Evolutionary conservation across 306 rosid species (phyloP), one percentile per base, ranked within the genome.

Genomic region (Quillaja saponaria): DNA sequence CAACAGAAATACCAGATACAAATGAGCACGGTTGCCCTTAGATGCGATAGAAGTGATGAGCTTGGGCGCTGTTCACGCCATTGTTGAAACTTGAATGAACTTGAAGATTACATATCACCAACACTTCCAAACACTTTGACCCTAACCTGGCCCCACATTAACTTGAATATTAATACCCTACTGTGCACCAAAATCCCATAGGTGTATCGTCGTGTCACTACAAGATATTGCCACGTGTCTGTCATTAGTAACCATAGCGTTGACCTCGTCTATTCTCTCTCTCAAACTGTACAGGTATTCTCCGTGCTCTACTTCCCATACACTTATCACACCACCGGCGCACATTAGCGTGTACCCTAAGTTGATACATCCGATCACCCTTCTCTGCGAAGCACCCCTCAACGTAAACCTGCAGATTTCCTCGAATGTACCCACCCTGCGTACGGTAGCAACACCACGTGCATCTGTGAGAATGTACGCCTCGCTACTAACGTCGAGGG

Each of bases 11-110:
- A 55, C 99, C 96, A 13, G 99, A 92, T 76, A 95, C 99, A 49
- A 88, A 92, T 38, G 99, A 92, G 79, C n/a, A n/a, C 81, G 99
- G 72, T 80, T 92, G 44, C 90, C 89, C 34, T 78, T 89, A 45
- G 99, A 92, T 75, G 96, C 99, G 1, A 81, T 92, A 19, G 99
- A 86, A 83, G 99, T 3, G 89, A 84, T 75, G 96, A 20, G 96
- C 99, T 35, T 92, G 99, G 99, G 63, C 81, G 13, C 70, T 92
- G 44, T 92, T 92, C 87, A 86, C 94, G 8, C 99, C 96, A 42
- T 58, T 92, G 83, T 78, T 92, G 47, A n/a, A n/a, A n/a, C n/a
- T n/a, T n/a, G n/a, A 86, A 86, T 41, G 96, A 92, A 66, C 83
- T 92, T n/a, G 99, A 89, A 69, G 71, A 70, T n/a, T n/a, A n/a